Base-by-base conservation (phyloP, 306 rosid species). In the Delonix regia region DNA sequence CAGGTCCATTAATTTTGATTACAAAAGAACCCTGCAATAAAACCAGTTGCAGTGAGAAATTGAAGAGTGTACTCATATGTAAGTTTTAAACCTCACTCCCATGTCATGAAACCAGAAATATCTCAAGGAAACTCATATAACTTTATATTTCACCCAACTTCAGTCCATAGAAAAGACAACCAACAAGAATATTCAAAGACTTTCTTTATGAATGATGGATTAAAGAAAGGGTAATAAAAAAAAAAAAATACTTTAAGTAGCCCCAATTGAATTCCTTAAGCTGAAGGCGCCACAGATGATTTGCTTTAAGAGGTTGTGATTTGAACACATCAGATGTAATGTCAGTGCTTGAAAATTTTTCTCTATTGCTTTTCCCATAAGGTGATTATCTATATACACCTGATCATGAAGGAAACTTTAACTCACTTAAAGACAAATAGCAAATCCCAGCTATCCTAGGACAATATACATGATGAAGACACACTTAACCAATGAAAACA, bases 1-100 rank as follows among this genome's bases (percentile, higher is more conserved):
- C 93, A 73, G 98, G 99, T 63, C 98, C 99, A 62, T 88, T 91
- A 64, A 95, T 83, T 78, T 89, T 86, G 83, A 95, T 83, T 55
- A 87, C 88, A 83, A 93, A 95, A 69, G 98, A 93, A 36, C 99
- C 99, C 99, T 95, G 89, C 74, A 77, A 67, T 14, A 25, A 48
- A 75, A 79, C 81, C 61, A 82, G 62, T 70, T 21, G 69, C 81
- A 65, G 62, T 73, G 34, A 87, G 85, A 78, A 83, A 87, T 39
- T 45, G 62, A 68, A 72, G 47, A 72, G 76, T 27, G 69, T 4
- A 56, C 21, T 18, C 13, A 51, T 63, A 28, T 53, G 45, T 56
- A 52, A 18, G 57, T 48, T 30, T 39, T 45, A 16, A 18, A 61
- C 18, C 27, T 78, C 18, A 9, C 11, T 14, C 61, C n/a, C 65